Evolutionary conservation across 805 yeast genomes (phyloP), one percentile per base, ranked within the genome.

Genomic region (Suhomyces kilbournensis): DNA sequence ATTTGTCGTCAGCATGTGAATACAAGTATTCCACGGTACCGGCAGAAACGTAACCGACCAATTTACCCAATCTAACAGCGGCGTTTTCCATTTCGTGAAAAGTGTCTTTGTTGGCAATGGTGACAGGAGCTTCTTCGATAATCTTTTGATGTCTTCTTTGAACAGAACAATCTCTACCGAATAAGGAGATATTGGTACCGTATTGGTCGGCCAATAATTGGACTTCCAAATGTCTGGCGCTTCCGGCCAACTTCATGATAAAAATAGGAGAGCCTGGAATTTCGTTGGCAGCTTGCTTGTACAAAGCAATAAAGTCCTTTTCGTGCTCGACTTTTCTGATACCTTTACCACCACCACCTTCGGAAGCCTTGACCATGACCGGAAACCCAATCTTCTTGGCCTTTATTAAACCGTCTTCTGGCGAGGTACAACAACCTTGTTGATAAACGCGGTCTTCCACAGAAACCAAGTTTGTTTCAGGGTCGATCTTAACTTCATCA

Each of bases 291-390:
- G 97, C 99, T 77, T 94, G 99, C 60, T 85, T 84, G 69, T 93
- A 94, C 57, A 88, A 74, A 25, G 89, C 57, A 42, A 78, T 65
- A 60, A 94, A 94, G 63, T 91, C 88, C 57, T 83, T 85, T 70
- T 88, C 97, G 57, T 78, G 69, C 52, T 89, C 96, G 58, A 91
- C 98, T 74, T 91, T 91, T 78, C 99, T 87, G 71, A 94, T 94
- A 82, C 99, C 99, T 76, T 94, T 94, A 79, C 99, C 99, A 77
- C 99, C 99, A 74, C 99, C 99, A 79, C 99, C 99, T 84, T 94
- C 99, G 53, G 97, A 91, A 47, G 99, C 99, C 74, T 94, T 94
- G 68, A 94, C 85, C 99, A 94, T 94, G 50, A 94, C 96, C 30
- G 99, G 99, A 78, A 94, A 91, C 1, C 99, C 99, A 64, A 94